Base-by-base conservation (phyloP, 1,284 basidiomycete genomes). In the Cryptococcus maquisensis region DNA sequence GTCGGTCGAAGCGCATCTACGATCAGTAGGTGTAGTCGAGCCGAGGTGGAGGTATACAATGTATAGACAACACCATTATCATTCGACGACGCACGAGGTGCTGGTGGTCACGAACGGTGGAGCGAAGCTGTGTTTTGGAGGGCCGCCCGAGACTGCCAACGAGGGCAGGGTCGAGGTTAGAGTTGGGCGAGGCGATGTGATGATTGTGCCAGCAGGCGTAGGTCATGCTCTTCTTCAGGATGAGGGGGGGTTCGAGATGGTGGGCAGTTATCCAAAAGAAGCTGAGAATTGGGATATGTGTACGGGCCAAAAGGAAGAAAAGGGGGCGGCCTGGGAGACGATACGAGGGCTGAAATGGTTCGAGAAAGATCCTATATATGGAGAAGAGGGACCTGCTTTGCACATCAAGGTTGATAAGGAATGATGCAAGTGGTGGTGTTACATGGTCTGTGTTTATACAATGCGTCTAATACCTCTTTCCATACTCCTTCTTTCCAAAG, bases 11-110 rank as follows among this genome's bases (percentile, higher is more conserved):
- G 21, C 50, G 7, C 75, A 78, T 62, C 63, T 80, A 37, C 50
- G 43, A 9, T 63, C 60, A 38, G 62, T 75, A 35, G 76, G 75
- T 15, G 72, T 77, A 12, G 77, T 74, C 49, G 53, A 57, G 32
- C 76, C 78, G 13, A 69, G 70, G 57, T 79, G 78, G 78, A 67
- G 74, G 38, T 80, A 74, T 63, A 68, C 75, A 20, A 79, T 78
- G 77, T 79, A 79, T 66, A 57, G 55, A 23, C 67, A 69, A n/a
- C 74, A 73, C 36, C 78, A 80, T 62, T 80, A 77, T 63, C 77
- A 80, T 57, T 77, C 75, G 26, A 79, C 74, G 40, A 74, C 74
- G 37, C 74, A 79, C 67, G 78, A 79, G 57, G 67, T 79, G 35
- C 65, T 79, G 43, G 71, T 72, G 40, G 64, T 78, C 43, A 59